Base-by-base conservation (phyloP, 495 filamentous ascomycete genomes). In the Chaetomium cochliodes region DNA sequence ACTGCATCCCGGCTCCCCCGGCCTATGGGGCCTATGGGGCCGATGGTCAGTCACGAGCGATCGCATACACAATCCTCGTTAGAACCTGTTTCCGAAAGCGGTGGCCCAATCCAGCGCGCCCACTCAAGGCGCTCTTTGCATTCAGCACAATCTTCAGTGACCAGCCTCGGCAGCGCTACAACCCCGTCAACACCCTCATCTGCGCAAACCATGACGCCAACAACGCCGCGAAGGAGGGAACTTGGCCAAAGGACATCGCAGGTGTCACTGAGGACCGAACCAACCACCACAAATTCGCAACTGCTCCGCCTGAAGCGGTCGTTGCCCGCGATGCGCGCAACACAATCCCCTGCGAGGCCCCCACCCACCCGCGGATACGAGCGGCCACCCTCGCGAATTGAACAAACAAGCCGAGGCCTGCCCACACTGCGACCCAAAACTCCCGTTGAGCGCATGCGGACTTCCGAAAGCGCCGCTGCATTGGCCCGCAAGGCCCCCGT, bases 31-130 rank as follows among this genome's bases (percentile, higher is more conserved):
- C 86, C 84, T 66, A 74, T 75, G 72, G 80, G 88, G 59, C 84
- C 84, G 62, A 62, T 72, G 69, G 80, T 81, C 64, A 84, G 87
- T 72, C 83, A 85, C 63, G 85, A 85, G 61, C 79, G 85, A 52
- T 82, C 86, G 42, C 86, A 90, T 51, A 81, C 83, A 13, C 84
- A 85, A 70, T 89, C 92, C n/a, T 88, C 86, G 2, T 82, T 98
- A 12, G 94, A 97, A 66, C 93, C 93, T 37, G 92, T 98, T 2
- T 96, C 91, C 46, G 96, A 98, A 76, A 90, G 87, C 62, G 93
- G 92, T 62, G 92, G 87, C 28, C 86, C 90, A 33, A 82, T 89
- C 64, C 80, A 79, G 26, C 78, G 77, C 55, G 69, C 78, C 22
- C 78, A 78, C 52, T 69, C 76, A 44, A 77, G 85, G 37, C 81